phyloP scores from a whole-genome alignment of 1,139 yeast species.

The Geotrichum fermentans region DNA sequence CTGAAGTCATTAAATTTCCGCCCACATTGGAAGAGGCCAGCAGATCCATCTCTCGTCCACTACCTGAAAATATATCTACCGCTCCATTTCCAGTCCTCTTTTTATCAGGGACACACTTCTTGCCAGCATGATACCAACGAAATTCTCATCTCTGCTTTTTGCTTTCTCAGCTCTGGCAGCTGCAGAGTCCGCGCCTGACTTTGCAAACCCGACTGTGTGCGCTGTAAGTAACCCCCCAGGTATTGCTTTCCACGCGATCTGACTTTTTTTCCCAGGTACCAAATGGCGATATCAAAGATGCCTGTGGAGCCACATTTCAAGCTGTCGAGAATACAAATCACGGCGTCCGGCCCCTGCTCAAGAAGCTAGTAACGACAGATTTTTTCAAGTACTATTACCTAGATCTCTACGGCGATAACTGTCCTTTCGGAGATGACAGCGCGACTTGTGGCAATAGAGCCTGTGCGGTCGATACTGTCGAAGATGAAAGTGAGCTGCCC shows the following conservation, averaged over 20 bases:
- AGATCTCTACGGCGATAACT: slow-evolving; percentile 70
- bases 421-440: slow-evolving; percentile 80
- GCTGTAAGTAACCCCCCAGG: slow-evolving; percentile 8
- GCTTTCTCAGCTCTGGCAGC: too few relatives aligned
- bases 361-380: slow-evolving; percentile 46
- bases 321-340: slow-evolving; percentile 51
- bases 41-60: too few relatives aligned
- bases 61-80: too few relatives aligned
- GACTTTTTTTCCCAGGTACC: slow-evolving; percentile 19
- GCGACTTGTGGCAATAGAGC: slow-evolving; percentile 87
- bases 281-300: slow-evolving; percentile 31
- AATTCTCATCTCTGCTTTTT: too few relatives aligned
- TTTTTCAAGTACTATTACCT: slow-evolving; percentile 79
- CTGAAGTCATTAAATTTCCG: too few relatives aligned
- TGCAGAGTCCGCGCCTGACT: not conserved
- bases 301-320: slow-evolving; percentile 49
- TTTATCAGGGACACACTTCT: too few relatives aligned
- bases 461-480: slow-evolving; percentile 82
- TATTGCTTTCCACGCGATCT: slow-evolving; percentile 11
- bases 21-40: too few relatives aligned
- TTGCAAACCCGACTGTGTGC: slow-evolving; percentile 15
- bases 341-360: slow-evolving; percentile 50
- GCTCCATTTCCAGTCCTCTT: too few relatives aligned
- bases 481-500: slow-evolving; percentile 54
- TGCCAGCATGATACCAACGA: too few relatives aligned